These are phyloP conservation scores for Cercospora zeae-maydis DNA, from an alignment of 2,329 filamentous ascomycete species.

Conservation along the genomic window DNA sequence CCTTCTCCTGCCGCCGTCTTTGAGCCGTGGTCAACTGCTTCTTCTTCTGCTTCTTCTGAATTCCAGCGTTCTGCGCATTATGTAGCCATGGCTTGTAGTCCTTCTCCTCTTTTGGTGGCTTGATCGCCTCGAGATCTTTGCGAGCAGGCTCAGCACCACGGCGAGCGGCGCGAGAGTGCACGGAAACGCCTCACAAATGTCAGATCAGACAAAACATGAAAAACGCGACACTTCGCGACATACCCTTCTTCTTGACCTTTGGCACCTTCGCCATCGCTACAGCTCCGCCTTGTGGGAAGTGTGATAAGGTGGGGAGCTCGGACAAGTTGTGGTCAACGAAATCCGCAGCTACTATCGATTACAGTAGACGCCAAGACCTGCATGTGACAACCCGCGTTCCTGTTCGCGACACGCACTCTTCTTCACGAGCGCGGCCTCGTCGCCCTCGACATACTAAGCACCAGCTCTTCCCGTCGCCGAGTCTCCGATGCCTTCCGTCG, in stretches of 20 bases:
- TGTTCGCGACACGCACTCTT: constrained; percentile 7
- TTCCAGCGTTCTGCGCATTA: constrained; percentile 64
- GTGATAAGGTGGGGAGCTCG: not conserved
- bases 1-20: constrained; percentile 52
- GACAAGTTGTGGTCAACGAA: constrained; percentile 5
- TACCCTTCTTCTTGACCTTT: constrained; percentile 47
- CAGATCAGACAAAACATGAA: not conserved
- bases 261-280: constrained; percentile 44
- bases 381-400: constrained; percentile 1
- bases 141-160: constrained; percentile 66
- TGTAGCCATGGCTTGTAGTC: constrained; percentile 63
- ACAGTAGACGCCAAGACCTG: constrained; percentile 9
- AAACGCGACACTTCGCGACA: not conserved
- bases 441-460: not conserved
- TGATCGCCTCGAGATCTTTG: constrained; percentile 31
- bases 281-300: not conserved
- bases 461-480: not conserved
- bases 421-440: not conserved
- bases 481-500: constrained; percentile 12
- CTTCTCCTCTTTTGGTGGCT: constrained; percentile 49
- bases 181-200: constrained; percentile 52
- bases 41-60: constrained; percentile 63
- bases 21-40: constrained; percentile 54
- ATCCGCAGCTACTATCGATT: not conserved
- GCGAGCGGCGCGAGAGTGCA: constrained; percentile 71